phyloP scores from a whole-genome alignment of 2,329 filamentous ascomycete species.

The Monosporascus ibericus region DNA sequence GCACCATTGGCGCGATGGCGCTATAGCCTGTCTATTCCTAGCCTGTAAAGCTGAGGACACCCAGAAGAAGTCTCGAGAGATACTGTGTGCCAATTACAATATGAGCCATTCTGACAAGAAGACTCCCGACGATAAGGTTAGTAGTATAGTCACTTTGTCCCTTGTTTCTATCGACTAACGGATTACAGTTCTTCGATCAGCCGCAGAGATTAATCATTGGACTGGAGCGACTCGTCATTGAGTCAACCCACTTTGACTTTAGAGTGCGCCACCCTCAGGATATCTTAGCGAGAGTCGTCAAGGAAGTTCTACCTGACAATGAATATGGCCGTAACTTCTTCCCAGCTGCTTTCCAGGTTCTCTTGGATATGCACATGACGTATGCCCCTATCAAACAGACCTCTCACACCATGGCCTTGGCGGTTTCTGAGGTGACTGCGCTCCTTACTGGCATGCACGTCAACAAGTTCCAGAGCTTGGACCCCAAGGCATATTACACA shows the following conservation, averaged over 20 bases:
- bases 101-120: slow-evolving; percentile 64
- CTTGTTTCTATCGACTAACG: slow-evolving; percentile 2
- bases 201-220: slow-evolving; percentile 78
- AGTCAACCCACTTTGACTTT: slow-evolving; percentile 91
- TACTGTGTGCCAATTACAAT: slow-evolving; percentile 86
- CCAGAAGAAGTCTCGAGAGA: slow-evolving; percentile 91
- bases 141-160: slow-evolving; percentile 14
- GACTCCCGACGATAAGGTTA: slow-evolving; percentile 75
- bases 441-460: slow-evolving; percentile 56
- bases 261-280: slow-evolving; percentile 83
- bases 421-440: slow-evolving; percentile 73
- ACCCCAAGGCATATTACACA: slow-evolving; percentile 40
- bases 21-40: slow-evolving; percentile 80
- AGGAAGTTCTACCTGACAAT: slow-evolving; percentile 41
- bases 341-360: slow-evolving; percentile 70
- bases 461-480: slow-evolving; percentile 43
- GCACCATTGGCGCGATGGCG: slow-evolving; percentile 81
- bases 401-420: slow-evolving; percentile 77
- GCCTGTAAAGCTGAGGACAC: slow-evolving; percentile 98
- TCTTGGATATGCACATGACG: slow-evolving; percentile 86
- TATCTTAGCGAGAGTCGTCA: slow-evolving; percentile 71
- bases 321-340: slow-evolving; percentile 53
- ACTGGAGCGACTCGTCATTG: slow-evolving; percentile 86
- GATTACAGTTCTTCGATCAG: slow-evolving; percentile 67
- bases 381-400: slow-evolving; percentile 88